Percentiles rank a stretch among this genome's conserved stretches.
These are phyloP conservation scores for Debaryomyces maramus DNA, from an alignment of 805 yeast genomes.

Conservation along the genomic window DNA sequence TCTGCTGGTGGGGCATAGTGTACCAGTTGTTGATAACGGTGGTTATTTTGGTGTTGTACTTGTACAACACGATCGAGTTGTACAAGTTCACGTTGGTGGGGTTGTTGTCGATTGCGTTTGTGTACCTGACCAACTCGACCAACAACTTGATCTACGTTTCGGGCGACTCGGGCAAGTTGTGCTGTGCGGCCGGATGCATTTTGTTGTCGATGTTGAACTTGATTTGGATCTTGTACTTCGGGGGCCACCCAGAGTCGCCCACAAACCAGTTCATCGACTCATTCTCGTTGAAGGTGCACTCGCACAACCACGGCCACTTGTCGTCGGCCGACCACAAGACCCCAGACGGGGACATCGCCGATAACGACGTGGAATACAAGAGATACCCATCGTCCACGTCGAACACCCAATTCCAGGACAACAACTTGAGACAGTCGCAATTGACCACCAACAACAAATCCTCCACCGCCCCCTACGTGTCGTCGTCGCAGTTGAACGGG, in stretches of 20 bases:
- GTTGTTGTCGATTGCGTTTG: slow-evolving; percentile 65
- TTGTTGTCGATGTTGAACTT: slow-evolving; percentile 77
- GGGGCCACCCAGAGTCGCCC: slow-evolving; percentile 88
- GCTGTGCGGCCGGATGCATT: slow-evolving; percentile 92
- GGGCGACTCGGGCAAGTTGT: slow-evolving; percentile 62
- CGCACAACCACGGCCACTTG: slow-evolving; percentile 37
- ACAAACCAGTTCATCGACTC: slow-evolving; percentile 82
- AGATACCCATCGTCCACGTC: slow-evolving; percentile 18
- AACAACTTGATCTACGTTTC: slow-evolving; percentile 72
- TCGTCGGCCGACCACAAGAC: slow-evolving; percentile 18
- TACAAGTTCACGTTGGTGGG: slow-evolving; percentile 64
- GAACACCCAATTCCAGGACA: slow-evolving; percentile 26
- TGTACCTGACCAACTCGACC: slow-evolving; percentile 82
- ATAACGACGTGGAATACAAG: slow-evolving; percentile 29
- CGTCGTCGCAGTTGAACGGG: slow-evolving; percentile 60
- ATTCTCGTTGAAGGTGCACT: slow-evolving; percentile 56
- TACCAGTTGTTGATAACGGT: slow-evolving; percentile 67
- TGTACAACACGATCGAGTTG: slow-evolving; percentile 61
- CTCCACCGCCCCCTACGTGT: slow-evolving; percentile 38
- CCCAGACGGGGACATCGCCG: slow-evolving; percentile 14
- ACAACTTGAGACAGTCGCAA: slow-evolving; percentile 37
- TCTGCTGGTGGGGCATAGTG: slow-evolving; percentile 96
- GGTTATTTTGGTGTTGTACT: slow-evolving; percentile 51
- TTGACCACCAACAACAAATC: slow-evolving; percentile 30
- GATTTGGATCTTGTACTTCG: slow-evolving; percentile 85